Base-by-base conservation (phyloP, 2,329 filamentous ascomycete species). In the Claviceps lovelessii region DNA sequence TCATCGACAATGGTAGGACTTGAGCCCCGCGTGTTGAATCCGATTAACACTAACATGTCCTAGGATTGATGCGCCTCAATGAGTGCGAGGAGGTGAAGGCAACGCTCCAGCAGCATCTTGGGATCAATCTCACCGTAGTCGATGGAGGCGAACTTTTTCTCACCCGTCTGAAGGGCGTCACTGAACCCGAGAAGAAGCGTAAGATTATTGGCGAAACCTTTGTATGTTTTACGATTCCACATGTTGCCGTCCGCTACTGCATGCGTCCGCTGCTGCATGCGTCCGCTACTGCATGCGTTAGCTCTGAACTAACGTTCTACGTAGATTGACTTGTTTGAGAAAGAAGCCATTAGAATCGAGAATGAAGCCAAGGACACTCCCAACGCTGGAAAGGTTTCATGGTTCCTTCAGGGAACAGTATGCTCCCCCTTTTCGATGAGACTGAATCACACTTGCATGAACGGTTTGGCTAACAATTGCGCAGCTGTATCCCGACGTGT, bases 121-220 rank as follows among this genome's bases (percentile, higher is more conserved):
- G 88, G 1, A 94, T 97, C 69, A 93, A 95, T 69, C 76, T 97
- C 3, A 95, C 88, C 0, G 85, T 97, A 33, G 81, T 94, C 2
- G 86, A 97, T 66, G 90, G 82, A 0, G 78, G 79, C 10, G 76
- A 94, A 57, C 73, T 79, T 31, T 97, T 97, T 75, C 75, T 96
- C n/a, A 72, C 73, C 35, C 77, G 83, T 29, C 81, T 97, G 1
- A 79, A 81, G 60, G 91, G 89, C 19, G 80, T 95, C 31, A 74
- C 72, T 0, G 88, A 83, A 35, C 90, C 91, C 0, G 90, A 97
- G 71, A 80, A 49, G 19, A 96, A 95, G 77, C 79, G 90, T 54
- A 95, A 95, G 73, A 84, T 96, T 62, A 96, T 96, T 58, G 90
- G 55, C 80, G 77, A 58, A 10, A 56, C 44, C 13, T 53, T 51